These are phyloP conservation scores for Abrus pulchellus DNA, from an alignment of 306 rosid species.

Conservation along the genomic window DNA sequence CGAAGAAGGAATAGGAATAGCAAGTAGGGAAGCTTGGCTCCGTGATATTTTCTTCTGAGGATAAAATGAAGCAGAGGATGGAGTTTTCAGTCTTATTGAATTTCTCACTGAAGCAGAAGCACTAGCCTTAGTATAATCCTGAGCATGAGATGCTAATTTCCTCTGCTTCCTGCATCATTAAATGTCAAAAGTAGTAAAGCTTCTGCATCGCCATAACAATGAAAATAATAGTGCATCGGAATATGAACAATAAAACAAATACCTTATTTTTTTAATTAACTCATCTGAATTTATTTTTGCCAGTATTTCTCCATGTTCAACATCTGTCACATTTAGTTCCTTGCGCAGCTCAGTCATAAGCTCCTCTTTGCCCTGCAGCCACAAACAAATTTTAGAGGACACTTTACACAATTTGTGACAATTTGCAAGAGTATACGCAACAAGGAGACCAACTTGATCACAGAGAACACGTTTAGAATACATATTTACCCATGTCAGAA, in stretches of 20 bases:
- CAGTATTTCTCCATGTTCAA: conserved; percentile 57
- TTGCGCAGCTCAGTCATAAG: conserved; percentile 61
- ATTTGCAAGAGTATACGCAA: conserved; percentile 13
- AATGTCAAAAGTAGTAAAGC: conserved; percentile 26
- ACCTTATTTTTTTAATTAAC: conserved; percentile 56
- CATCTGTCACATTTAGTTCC: conserved; percentile 57
- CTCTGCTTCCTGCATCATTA: conserved; percentile 54
- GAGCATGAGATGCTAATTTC: conserved; percentile 38
- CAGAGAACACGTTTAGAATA: conserved; percentile 15
- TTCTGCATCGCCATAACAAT: conserved; percentile 23
- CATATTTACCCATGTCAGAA: conserved; percentile 57
- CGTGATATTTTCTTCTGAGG: conserved; percentile 43
- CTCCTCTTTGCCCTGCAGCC: conserved; percentile 55
- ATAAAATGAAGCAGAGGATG: conserved; percentile 44
- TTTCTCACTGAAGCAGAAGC: conserved; percentile 43
- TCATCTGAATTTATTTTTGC: conserved; percentile 45
- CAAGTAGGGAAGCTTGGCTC: conserved; percentile 39
- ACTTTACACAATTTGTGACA: conserved; percentile 9
- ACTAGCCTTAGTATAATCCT: conserved; percentile 33
- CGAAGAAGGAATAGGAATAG: conserved; percentile 47
- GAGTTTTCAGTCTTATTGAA: conserved; percentile 41
- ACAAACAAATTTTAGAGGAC: conserved; percentile 12
- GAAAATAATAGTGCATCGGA: conserved; percentile 12
- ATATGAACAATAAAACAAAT: conserved; percentile 22
- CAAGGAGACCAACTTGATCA: conserved; percentile 19